These are phyloP conservation scores for Cucurbita maxima DNA, from an alignment of 306 rosid species.

Conservation along the genomic window DNA sequence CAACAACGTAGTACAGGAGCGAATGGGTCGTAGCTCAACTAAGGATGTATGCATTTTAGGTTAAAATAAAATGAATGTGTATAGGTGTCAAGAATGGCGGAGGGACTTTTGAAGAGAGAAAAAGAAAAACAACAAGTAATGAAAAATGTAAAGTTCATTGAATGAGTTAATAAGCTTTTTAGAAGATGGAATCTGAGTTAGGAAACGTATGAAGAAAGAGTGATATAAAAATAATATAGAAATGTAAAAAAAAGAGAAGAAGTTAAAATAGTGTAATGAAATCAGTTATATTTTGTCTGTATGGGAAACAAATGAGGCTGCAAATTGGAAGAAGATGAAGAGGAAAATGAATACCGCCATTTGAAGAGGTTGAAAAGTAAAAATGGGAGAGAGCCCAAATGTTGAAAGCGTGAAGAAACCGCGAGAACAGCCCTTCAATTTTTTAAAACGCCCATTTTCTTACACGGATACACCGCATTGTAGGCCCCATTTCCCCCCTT, in stretches of 20 bases:
- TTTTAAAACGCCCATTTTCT: neutral
- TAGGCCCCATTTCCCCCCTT: neutral
- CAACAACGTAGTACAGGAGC: too few species aligned
- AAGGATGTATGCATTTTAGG: too few species aligned
- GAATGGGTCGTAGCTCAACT: too few species aligned
- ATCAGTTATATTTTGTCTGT: neutral
- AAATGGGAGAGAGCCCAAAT: neutral
- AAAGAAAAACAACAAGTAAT: too few species aligned
- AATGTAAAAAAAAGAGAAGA: neutral
- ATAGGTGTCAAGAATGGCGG: too few species aligned
- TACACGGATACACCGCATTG: neutral
- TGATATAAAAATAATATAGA: too few species aligned
- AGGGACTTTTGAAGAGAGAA: too few species aligned
- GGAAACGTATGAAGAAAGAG: too few species aligned
- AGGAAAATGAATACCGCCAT: neutral
- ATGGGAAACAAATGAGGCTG: neutral
- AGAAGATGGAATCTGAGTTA: too few species aligned
- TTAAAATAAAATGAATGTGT: too few species aligned
- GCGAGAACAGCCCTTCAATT: neutral
- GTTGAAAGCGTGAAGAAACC: neutral
- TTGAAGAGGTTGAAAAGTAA: neutral
- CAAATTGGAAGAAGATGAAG: neutral
- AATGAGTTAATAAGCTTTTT: too few species aligned
- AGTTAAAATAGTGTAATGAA: neutral
- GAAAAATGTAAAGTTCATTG: too few species aligned